Conservation (phyloP, 1,139 yeast species). For the Debaryomyces singareniensis region DNA sequence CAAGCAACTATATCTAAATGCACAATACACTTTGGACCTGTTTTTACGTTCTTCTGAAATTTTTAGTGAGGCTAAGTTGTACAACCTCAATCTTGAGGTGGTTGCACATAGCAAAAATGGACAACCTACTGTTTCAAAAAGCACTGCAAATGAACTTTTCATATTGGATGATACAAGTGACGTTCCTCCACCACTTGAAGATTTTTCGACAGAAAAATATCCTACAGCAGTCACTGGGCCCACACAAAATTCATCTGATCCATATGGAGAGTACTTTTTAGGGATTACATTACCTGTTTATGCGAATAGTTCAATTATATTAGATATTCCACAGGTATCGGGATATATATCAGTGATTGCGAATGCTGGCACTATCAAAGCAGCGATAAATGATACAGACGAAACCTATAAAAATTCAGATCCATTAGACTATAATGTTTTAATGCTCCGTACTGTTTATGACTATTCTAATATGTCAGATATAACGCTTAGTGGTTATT, state of each 20-base stretch:
- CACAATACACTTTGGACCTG: constrained; percentile 46
- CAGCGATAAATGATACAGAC: constrained; percentile 45
- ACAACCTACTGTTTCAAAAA: constrained; percentile 20
- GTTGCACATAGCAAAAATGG: constrained; percentile 31
- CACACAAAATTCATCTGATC: constrained; percentile 28
- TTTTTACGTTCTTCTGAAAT: constrained; percentile 58
- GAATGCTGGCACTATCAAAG: constrained; percentile 46
- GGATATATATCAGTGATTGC: constrained; percentile 71
- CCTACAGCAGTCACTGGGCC: constrained; percentile 57
- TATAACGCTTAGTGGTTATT: constrained; percentile 22
- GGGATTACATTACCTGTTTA: constrained; percentile 66
- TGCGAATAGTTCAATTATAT: constrained; percentile 65
- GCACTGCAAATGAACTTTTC: constrained; percentile 37
- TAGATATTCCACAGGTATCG: constrained; percentile 50
- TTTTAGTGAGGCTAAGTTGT: constrained; percentile 62
- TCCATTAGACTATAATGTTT: constrained; percentile 23
- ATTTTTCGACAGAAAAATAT: constrained; percentile 14
- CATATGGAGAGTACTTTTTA: constrained; percentile 35
- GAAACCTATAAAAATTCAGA: constrained; percentile 11
- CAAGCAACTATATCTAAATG: constrained; percentile 30
- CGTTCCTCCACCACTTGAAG: constrained; percentile 29
- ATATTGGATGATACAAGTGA: constrained; percentile 44
- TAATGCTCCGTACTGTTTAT: constrained; percentile 29
- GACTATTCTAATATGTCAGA: constrained; percentile 9
- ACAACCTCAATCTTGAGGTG: constrained; percentile 45